Percentiles rank a stretch among this genome's conserved stretches.
Conservation (phyloP, 1,284 basidiomycete genomes). For the Xerocomus amazonicus region DNA sequence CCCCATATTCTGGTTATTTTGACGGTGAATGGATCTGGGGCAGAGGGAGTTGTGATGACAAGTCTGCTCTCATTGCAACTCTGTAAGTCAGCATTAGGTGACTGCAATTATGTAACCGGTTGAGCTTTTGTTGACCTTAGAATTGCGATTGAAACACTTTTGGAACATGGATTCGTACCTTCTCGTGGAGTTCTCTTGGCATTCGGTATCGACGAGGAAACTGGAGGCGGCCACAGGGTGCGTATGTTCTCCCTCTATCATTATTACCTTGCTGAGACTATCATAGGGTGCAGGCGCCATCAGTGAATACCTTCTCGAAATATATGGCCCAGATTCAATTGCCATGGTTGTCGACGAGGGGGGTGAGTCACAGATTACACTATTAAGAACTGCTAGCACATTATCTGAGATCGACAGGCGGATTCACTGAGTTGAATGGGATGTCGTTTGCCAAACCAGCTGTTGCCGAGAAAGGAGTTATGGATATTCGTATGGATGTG, state of each 20-base stretch:
- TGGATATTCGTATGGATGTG: conserved; percentile 54
- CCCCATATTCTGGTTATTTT: conserved; percentile 48
- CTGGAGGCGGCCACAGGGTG: conserved; percentile 44
- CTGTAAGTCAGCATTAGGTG: conserved; percentile 38
- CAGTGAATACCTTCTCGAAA: conserved; percentile 42
- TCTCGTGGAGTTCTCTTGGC: conserved; percentile 55
- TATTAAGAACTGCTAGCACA: neutral
- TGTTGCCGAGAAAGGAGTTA: conserved; percentile 64
- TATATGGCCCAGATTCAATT: conserved; percentile 52
- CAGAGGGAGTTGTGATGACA: conserved; percentile 61
- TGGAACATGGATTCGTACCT: conserved; percentile 52
- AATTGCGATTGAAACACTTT: conserved; percentile 50
- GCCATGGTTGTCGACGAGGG: conserved; percentile 55
- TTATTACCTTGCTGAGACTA: conserved; percentile 10
- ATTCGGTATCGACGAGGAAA: conserved; percentile 71
- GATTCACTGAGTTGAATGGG: conserved; percentile 36
- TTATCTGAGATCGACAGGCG: conserved; percentile 25
- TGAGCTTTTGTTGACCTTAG: conserved; percentile 25
- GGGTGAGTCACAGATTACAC: conserved; percentile 20
- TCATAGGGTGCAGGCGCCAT: conserved; percentile 48
- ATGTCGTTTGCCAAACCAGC: conserved; percentile 46
- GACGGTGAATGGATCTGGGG: conserved; percentile 58
- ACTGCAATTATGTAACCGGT: neutral
- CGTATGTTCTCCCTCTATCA: conserved; percentile 5
- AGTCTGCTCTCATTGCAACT: conserved; percentile 55